Conservation (phyloP, 257 asterid species). For the Oldenlandia corymbosa region DNA sequence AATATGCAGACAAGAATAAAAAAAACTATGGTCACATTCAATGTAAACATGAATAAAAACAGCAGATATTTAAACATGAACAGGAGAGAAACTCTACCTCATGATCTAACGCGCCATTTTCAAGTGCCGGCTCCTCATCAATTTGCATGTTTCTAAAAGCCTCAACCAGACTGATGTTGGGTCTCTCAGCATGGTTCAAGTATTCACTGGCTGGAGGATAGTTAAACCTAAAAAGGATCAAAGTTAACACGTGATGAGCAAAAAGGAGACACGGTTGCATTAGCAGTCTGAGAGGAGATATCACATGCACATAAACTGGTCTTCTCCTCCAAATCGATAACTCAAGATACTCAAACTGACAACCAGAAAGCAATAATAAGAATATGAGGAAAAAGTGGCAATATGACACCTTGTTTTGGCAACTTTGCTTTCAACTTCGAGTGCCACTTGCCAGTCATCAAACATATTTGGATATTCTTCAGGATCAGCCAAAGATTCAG, state of each 20-base stretch:
- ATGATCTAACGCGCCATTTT: constrained; percentile 73
- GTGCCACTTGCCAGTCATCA: constrained; percentile 93
- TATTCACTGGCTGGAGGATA: constrained; percentile 73
- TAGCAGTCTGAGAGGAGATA: not conserved
- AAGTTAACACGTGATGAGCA: not conserved
- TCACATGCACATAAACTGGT: not conserved
- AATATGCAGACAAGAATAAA: too few species aligned
- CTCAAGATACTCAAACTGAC: not conserved
- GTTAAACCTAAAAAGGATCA: constrained; percentile 43
- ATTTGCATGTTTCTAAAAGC: constrained; percentile 62
- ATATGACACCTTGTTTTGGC: constrained; percentile 41
- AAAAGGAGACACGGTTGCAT: not conserved
- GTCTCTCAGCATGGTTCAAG: constrained; percentile 48
- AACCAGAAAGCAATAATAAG: not conserved
- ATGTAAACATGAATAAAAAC: too few species aligned
- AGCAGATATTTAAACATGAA: too few species aligned
- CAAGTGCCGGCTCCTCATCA: constrained; percentile 64
- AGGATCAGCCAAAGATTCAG: constrained; percentile 96
- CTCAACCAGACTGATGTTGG: constrained; percentile 76
- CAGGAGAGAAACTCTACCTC: constrained; percentile 52
- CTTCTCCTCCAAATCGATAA: not conserved
- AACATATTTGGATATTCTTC: constrained; percentile 85
- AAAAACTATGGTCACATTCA: too few species aligned
- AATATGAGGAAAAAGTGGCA: not conserved
- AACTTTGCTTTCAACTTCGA: constrained; percentile 61